Conservation (phyloP, 345 rosid species). For the Triadica sebifera region DNA sequence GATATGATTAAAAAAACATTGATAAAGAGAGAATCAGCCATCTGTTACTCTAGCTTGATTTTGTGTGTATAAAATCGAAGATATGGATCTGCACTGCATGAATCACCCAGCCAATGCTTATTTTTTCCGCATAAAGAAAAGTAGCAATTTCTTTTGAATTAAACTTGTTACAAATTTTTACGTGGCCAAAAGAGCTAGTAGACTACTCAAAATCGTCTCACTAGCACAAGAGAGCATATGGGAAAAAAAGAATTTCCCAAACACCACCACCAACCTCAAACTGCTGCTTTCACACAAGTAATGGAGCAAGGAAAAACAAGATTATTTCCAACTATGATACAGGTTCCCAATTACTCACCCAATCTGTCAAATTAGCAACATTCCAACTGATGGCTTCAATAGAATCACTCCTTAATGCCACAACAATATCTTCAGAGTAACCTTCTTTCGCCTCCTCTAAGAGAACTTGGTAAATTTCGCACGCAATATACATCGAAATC, state of each 20-base stretch:
- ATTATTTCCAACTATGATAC: background rate
- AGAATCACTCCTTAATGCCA: slow-evolving; percentile 53
- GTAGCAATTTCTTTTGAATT: too few species aligned
- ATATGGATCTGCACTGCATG: too few species aligned
- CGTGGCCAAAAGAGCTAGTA: too few species aligned
- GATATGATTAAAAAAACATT: too few species aligned
- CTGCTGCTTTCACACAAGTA: background rate
- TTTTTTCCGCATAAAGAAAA: too few species aligned
- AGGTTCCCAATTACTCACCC: background rate
- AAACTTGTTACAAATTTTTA: too few species aligned
- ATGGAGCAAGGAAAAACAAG: background rate
- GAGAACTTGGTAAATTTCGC: slow-evolving; percentile 74
- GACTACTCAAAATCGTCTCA: too few species aligned
- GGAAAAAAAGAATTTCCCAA: background rate
- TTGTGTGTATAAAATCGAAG: too few species aligned
- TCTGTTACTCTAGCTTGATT: too few species aligned
- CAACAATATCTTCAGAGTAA: slow-evolving; percentile 57
- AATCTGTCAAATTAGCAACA: background rate
- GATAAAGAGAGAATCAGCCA: too few species aligned
- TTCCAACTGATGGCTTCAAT: slow-evolving; percentile 50
- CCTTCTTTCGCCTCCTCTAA: slow-evolving; percentile 84
- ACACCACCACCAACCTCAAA: background rate
- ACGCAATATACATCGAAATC: slow-evolving; percentile 73
- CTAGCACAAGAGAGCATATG: slow-evolving; percentile 34
- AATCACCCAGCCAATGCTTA: too few species aligned